These are phyloP conservation scores for Drechslerella coelobrocha DNA, from an alignment of 2,329 filamentous ascomycete genomes.

Conservation along the genomic window DNA sequence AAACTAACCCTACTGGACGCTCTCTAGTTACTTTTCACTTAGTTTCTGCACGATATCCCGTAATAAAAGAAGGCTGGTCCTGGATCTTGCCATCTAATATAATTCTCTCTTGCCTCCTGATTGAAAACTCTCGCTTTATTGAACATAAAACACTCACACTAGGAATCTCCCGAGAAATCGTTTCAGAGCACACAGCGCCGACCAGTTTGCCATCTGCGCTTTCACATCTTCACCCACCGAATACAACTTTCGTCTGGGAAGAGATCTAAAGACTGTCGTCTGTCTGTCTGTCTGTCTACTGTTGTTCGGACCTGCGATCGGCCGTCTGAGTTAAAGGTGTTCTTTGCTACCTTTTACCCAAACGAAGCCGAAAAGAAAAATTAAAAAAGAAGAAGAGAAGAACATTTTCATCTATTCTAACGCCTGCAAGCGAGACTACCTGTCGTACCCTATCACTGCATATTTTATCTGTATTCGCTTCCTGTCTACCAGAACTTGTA, in stretches of 20 bases:
- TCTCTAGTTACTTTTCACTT: slow-evolving; percentile 16
- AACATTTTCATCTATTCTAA: background rate
- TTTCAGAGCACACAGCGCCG: slow-evolving; percentile 21
- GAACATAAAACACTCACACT: slow-evolving; percentile 47
- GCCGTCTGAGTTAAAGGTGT: slow-evolving; percentile 41
- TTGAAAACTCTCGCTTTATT: slow-evolving; percentile 23
- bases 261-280: slow-evolving; percentile 10
- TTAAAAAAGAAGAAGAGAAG: slow-evolving; percentile 33
- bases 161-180: slow-evolving; percentile 44
- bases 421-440: slow-evolving; percentile 19
- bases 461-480: slow-evolving; percentile 20
- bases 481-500: slow-evolving; percentile 25
- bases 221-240: slow-evolving; percentile 39
- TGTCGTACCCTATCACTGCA: slow-evolving; percentile 22
- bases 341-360: slow-evolving; percentile 30
- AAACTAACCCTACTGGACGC: background rate
- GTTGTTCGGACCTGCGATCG: slow-evolving; percentile 23
- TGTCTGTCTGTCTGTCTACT: slow-evolving; percentile 17
- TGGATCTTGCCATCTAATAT: slow-evolving; percentile 43
- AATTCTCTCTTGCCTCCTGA: slow-evolving; percentile 30
- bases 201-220: slow-evolving; percentile 6
- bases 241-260: slow-evolving; percentile 44
- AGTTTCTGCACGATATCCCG: slow-evolving; percentile 10
- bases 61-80: slow-evolving; percentile 27
- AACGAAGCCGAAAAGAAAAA: slow-evolving; percentile 12